These are phyloP conservation scores for Penicillium psychrosexuale DNA, from an alignment of 2,329 filamentous ascomycete genomes.

Conservation along the genomic window DNA sequence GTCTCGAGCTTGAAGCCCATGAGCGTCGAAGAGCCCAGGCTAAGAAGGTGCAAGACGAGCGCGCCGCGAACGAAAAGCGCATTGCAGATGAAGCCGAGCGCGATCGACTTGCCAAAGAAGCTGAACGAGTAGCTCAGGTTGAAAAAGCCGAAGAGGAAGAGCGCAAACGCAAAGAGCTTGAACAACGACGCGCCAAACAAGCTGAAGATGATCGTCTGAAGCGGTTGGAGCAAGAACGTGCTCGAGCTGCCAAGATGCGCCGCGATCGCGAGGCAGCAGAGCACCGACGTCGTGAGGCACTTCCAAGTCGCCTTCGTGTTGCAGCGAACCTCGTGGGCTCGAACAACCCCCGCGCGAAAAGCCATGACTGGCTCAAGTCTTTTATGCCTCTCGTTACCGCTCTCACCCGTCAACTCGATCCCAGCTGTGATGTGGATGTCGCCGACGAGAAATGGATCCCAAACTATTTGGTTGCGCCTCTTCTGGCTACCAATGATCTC, in stretches of 20 bases:
- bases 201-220: slow-evolving; percentile 48
- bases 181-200: slow-evolving; percentile 43
- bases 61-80: slow-evolving; percentile 30
- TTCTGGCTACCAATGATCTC: slow-evolving; percentile 50
- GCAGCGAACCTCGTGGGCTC: slow-evolving; percentile 46
- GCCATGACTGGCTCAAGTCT: slow-evolving; percentile 43
- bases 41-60: slow-evolving; percentile 33
- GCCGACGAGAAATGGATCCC: slow-evolving; percentile 49
- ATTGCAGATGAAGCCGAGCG: slow-evolving; percentile 29
- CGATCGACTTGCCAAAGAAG: slow-evolving; percentile 32
- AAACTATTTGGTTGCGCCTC: slow-evolving; percentile 49
- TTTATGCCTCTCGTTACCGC: slow-evolving; percentile 49
- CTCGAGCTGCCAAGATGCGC: slow-evolving; percentile 43
- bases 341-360: slow-evolving; percentile 43
- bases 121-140: slow-evolving; percentile 34
- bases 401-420: slow-evolving; percentile 43
- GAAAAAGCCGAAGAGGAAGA: slow-evolving; percentile 46
- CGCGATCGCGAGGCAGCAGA: slow-evolving; percentile 47
- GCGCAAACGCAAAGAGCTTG: slow-evolving; percentile 42
- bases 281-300: slow-evolving; percentile 44
- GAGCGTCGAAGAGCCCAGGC: slow-evolving; percentile 25
- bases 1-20: slow-evolving; percentile 27
- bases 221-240: slow-evolving; percentile 42
- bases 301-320: slow-evolving; percentile 45
- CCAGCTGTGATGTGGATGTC: slow-evolving; percentile 33